phyloP scores from a whole-genome alignment of 352 stramenopile genomes.

The Phytophthora kernoviae region DNA sequence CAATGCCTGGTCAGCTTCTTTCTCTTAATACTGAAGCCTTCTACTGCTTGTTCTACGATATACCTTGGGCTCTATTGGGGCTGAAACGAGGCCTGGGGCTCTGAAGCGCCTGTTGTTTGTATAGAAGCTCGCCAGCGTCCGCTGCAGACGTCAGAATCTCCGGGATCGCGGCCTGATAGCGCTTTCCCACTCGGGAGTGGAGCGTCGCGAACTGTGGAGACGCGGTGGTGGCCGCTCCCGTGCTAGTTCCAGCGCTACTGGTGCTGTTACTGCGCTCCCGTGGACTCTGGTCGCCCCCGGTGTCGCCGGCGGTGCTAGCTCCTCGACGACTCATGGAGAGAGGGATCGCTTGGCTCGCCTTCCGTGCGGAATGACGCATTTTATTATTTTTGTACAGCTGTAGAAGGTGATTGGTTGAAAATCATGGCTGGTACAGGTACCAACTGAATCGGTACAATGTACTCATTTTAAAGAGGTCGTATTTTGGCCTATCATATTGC shows the following conservation, averaged over 20 bases:
- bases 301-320: slow-evolving; percentile 18
- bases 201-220: slow-evolving; percentile 68
- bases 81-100: slow-evolving; percentile 47
- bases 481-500: no score
- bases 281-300: slow-evolving; percentile 7
- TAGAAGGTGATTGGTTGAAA: no score
- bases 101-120: slow-evolving; percentile 35
- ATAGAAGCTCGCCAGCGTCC: slow-evolving; percentile 22
- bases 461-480: no score
- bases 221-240: not conserved
- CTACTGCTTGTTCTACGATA: no score
- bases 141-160: slow-evolving; percentile 38
- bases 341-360: slow-evolving; percentile 14
- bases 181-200: slow-evolving; percentile 79
- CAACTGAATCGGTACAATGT: no score
- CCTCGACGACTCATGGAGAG: slow-evolving; percentile 36
- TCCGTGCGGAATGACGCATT: slow-evolving; percentile 7
- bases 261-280: slow-evolving; percentile 36
- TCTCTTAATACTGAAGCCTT: no score
- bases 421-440: no score
- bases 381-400: not conserved
- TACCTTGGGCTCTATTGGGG: slow-evolving; percentile 60
- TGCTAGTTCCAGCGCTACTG: slow-evolving; percentile 22
- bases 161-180: slow-evolving; percentile 78
- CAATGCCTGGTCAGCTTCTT: no score